Base-by-base conservation (phyloP, 2,329 filamentous ascomycete species). In the Metarhizium brunneum region DNA sequence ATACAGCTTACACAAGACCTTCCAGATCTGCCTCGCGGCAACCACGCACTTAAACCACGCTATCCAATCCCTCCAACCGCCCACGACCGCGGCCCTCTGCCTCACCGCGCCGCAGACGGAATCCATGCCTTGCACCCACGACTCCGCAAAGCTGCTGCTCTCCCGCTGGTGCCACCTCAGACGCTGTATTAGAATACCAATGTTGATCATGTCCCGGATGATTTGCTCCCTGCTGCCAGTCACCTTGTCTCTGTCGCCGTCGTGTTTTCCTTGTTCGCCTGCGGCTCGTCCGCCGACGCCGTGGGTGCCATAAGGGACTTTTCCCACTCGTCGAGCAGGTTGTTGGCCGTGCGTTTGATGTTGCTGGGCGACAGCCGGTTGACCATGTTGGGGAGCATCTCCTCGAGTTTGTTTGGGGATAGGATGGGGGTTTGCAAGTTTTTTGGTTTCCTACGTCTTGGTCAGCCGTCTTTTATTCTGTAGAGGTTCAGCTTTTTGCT, bases 241-340 rank as follows among this genome's bases (percentile, higher is more conserved):
- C 32, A 58, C 38, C 45, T 7, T 35, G 45, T 62, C 30, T 54
- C 60, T 55, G 71, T 72, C 47, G 51, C 7, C 16, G 47, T 61
- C 20, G 55, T 61, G 56, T 71, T 73, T 60, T 71, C 70, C 59
- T 70, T 69, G 59, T 66, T 60, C 20, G 59, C 61, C 35, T 56
- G 50, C 43, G 64, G 60, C 14, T 64, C 60, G 7, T 35, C 32
- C 14, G 13, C 42, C 40, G 30, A 18, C 36, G 36, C 6, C 29
- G 48, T 25, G 11, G 70, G 68, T 8, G 68, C 60, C 6, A 63
- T 61, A 47, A 73, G 62, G 4, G 71, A 73, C 69, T 84, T 89
- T 73, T 97, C 92, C 89, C 90, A 95, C 67, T 96, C 91, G 60
- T 85, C 87, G 83, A 96, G 90, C 56, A 96, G 77, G 59, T 87